Percentiles rank a stretch among this genome's conserved stretches.
These are phyloP conservation scores for Orbilia quercus DNA, from an alignment of 2,329 filamentous ascomycete species.

Conservation along the genomic window DNA sequence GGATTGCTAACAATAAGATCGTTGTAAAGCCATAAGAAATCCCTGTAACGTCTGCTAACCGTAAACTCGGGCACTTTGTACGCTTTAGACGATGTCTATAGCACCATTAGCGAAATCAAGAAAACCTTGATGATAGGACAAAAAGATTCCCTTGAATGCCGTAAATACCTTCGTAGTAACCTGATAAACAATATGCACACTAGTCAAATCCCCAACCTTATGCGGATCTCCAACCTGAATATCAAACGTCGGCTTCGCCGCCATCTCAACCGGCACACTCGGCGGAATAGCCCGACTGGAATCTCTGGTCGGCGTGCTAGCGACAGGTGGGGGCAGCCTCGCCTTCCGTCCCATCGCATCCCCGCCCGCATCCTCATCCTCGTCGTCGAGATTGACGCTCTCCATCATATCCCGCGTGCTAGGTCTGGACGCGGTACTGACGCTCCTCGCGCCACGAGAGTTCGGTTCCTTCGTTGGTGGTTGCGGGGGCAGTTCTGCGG, in stretches of 20 bases:
- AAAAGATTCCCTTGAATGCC: not conserved
- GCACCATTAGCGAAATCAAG: too few relatives aligned
- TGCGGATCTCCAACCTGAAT: constrained; percentile 96
- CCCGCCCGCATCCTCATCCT: constrained; percentile 65
- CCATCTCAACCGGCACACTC: constrained; percentile 91
- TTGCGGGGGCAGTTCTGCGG: constrained; percentile 72
- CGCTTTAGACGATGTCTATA: constrained; percentile 96
- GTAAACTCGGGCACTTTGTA: constrained; percentile 93
- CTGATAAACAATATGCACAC: constrained; percentile 96
- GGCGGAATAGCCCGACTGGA: constrained; percentile 71
- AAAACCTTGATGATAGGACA: not conserved
- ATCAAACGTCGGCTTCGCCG: constrained; percentile 87
- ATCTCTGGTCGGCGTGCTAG: constrained; percentile 66
- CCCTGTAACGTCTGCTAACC: constrained; percentile 91
- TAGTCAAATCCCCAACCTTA: constrained; percentile 96
- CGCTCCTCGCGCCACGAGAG: constrained; percentile 66
- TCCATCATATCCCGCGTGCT: constrained; percentile 69
- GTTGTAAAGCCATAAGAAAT: constrained; percentile 98
- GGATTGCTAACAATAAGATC: constrained; percentile 94
- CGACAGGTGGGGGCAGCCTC: constrained; percentile 71
- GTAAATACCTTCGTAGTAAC: constrained; percentile 83
- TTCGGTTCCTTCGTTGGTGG: constrained; percentile 75
- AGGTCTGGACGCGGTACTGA: constrained; percentile 66
- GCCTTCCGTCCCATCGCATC: constrained; percentile 69
- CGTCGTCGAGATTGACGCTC: constrained; percentile 77